phyloP scores from a whole-genome alignment of 345 rosid genomes.

The Eucalyptus shirleyi region DNA sequence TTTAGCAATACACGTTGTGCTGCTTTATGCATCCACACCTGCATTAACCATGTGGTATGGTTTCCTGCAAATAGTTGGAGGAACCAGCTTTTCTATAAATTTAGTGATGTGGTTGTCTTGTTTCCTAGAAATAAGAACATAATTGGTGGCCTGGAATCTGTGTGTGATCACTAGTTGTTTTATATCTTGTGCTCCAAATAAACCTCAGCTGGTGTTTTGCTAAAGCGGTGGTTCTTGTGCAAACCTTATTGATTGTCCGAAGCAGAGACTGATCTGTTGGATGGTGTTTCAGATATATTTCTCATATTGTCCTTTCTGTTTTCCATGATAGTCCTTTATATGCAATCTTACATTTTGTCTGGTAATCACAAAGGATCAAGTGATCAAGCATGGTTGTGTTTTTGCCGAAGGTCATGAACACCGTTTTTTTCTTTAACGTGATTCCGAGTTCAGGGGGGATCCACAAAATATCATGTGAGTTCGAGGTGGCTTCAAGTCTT shows the following conservation, averaged over 20 bases:
- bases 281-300: background rate
- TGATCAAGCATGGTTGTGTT: background rate
- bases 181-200: background rate
- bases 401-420: background rate
- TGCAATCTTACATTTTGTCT: background rate
- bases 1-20: background rate
- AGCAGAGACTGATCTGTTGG: background rate
- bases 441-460: slow-evolving; percentile 64
- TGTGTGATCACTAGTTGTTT: background rate
- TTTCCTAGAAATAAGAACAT: background rate
- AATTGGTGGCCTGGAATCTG: background rate
- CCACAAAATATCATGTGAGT: slow-evolving; percentile 83
- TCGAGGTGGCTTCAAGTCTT: slow-evolving; percentile 91
- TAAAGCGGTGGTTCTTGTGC: background rate
- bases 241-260: background rate
- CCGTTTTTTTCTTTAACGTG: background rate
- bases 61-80: background rate
- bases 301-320: background rate
- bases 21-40: background rate
- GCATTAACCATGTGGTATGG: background rate
- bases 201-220: background rate
- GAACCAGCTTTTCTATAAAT: background rate
- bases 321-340: background rate
- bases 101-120: background rate
- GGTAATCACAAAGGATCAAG: background rate